A percentile compares a stretch with the other conserved stretches of the same genome.
Evolutionary conservation across 345 rosid species (phyloP).

Genomic region (Theobroma cacao): DNA sequence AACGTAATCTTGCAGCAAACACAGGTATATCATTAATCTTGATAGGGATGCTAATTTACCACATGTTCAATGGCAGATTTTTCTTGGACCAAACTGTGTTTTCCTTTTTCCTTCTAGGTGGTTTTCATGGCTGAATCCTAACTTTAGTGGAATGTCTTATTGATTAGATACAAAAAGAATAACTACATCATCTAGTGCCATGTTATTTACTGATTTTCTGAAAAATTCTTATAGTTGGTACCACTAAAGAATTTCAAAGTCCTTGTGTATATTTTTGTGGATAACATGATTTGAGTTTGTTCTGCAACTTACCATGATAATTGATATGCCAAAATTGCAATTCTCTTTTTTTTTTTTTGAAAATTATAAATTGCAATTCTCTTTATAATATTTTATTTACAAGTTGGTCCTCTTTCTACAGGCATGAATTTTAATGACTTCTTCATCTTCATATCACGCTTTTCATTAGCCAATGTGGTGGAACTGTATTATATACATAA

Average conservation of each 20-base stretch:
- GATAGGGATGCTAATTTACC: not conserved
- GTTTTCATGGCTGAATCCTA: not conserved
- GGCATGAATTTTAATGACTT: conserved; percentile 89
- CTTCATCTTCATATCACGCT: conserved; percentile 54
- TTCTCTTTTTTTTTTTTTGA: too few relatives aligned
- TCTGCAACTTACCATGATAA: not conserved
- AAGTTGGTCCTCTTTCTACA: conserved; percentile 26
- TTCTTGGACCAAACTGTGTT: not conserved
- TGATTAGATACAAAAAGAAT: not conserved
- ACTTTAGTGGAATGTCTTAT: not conserved
- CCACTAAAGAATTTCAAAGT: not conserved
- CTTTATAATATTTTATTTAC: not conserved
- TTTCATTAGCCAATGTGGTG: conserved; percentile 55
- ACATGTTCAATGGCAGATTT: not conserved
- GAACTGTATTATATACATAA: conserved; percentile 28
- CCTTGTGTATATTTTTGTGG: not conserved
- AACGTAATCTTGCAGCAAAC: conserved; percentile 92
- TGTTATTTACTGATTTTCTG: not conserved
- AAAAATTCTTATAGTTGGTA: not conserved
- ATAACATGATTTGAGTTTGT: not conserved
- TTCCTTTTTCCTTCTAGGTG: not conserved
- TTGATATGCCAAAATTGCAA: not conserved
- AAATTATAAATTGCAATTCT: too few relatives aligned
- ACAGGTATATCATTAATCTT: conserved; percentile 50
- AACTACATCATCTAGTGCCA: not conserved